Evolutionary conservation across 1,139 yeast species (phyloP).

Genomic region (Debaryomycetaceae sp.): DNA sequence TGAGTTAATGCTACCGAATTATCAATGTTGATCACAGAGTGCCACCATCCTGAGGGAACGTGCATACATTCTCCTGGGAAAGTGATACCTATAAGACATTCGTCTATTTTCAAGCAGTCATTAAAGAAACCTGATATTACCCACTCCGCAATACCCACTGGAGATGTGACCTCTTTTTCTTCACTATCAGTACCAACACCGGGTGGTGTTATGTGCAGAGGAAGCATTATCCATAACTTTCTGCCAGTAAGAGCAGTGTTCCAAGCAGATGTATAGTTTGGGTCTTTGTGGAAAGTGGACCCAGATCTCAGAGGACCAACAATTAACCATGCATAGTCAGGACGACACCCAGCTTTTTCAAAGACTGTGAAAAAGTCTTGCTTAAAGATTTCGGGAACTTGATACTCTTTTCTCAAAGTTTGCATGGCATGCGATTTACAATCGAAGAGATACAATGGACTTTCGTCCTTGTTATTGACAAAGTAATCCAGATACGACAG

Average conservation of each 20-base stretch:
- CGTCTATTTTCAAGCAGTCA: constrained; percentile 46
- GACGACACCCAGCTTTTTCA: constrained; percentile 52
- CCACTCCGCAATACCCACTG: constrained; percentile 91
- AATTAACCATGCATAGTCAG: constrained; percentile 89
- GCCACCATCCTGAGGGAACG: constrained; percentile 98
- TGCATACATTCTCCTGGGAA: constrained; percentile 82
- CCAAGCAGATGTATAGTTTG: constrained; percentile 90
- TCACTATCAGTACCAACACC: constrained; percentile 76
- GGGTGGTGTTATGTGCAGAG: constrained; percentile 74
- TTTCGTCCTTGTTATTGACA: constrained; percentile 64
- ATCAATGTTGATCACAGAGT: constrained; percentile 77
- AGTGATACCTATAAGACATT: constrained; percentile 67
- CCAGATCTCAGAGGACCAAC: constrained; percentile 81
- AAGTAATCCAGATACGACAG: constrained; percentile 60
- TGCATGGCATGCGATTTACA: constrained; percentile 67
- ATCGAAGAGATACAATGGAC: constrained; percentile 82
- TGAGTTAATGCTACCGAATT: constrained; percentile 82
- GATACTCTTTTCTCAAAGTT: constrained; percentile 51
- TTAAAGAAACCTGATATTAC: constrained; percentile 76
- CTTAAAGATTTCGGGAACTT: constrained; percentile 50
- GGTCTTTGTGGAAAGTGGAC: constrained; percentile 90
- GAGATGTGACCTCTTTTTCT: constrained; percentile 89
- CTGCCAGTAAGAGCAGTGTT: constrained; percentile 71
- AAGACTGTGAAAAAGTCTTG: constrained; percentile 49
- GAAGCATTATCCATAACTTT: constrained; percentile 87